phyloP scores from a whole-genome alignment of 169 alveolate species.

The Theileria parva region DNA sequence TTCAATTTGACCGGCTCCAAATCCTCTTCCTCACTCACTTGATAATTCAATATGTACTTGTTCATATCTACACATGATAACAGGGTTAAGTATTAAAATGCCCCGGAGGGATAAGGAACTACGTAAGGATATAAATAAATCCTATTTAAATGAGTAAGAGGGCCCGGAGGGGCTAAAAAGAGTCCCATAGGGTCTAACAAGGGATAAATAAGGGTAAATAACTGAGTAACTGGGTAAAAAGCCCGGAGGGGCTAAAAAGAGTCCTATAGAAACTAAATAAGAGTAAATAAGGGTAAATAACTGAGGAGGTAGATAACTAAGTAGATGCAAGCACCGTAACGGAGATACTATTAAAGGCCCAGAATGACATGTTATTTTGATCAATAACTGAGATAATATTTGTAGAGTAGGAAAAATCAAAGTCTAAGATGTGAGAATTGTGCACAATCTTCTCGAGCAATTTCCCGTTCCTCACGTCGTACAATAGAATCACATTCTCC shows the following conservation, averaged over 20 bases:
- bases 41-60: neutral
- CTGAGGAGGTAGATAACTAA: no score
- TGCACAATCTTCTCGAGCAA: slow-evolving; percentile 49
- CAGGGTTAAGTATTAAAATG: neutral
- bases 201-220: no score
- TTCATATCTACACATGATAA: neutral
- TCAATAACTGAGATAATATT: slow-evolving; percentile 40
- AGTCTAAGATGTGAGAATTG: slow-evolving; percentile 13
- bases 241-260: neutral
- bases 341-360: slow-evolving; percentile 48
- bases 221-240: neutral
- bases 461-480: slow-evolving; percentile 37
- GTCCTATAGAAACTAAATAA: neutral
- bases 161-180: neutral
- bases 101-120: no score
- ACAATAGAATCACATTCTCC: slow-evolving; percentile 29
- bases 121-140: no score
- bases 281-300: no score
- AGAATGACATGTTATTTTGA: slow-evolving; percentile 27
- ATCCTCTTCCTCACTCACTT: neutral
- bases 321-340: neutral
- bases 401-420: slow-evolving; percentile 53
- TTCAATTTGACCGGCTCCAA: neutral
- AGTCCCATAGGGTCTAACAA: neutral
- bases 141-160: no score